Conservation (phyloP, 192 early-diverging fungal species). For the Backusella australiensis region DNA sequence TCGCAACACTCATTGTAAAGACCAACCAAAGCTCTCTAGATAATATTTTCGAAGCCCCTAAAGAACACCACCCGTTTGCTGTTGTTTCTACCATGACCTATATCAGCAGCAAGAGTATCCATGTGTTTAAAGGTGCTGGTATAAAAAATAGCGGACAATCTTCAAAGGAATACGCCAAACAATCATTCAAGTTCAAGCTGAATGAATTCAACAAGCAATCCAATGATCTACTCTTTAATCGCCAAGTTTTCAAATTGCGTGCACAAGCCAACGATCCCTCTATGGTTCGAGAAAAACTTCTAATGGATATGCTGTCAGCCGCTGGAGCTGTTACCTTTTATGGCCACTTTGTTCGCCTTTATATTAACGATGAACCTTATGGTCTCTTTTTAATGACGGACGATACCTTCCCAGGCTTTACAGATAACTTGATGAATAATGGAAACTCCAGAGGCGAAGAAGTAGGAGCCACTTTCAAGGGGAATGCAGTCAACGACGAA, state of each 20-base stretch:
- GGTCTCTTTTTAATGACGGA: conserved; percentile 46
- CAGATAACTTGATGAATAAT: conserved; percentile 2
- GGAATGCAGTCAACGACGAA: conserved; percentile 10
- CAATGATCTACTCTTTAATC: conserved; percentile 22
- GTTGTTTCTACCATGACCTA: conserved; percentile 35
- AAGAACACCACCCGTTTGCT: background rate
- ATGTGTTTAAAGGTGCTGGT: conserved; percentile 33
- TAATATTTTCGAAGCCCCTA: background rate
- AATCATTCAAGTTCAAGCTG: conserved; percentile 38
- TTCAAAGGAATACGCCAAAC: conserved; percentile 41
- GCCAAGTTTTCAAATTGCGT: conserved; percentile 43
- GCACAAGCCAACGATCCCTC: conserved; percentile 43
- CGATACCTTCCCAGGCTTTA: conserved; percentile 15
- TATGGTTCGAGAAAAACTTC: conserved; percentile 37
- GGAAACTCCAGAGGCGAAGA: background rate
- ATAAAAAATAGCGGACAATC: conserved; percentile 45
- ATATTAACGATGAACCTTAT: conserved; percentile 39
- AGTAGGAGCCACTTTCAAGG: conserved; percentile 15
- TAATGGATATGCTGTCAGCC: conserved; percentile 37
- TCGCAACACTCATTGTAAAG: conserved; percentile 6
- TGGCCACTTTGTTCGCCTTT: conserved; percentile 40
- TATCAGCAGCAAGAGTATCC: conserved; percentile 32
- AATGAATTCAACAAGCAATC: conserved; percentile 34
- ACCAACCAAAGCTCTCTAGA: background rate
- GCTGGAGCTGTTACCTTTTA: conserved; percentile 40